Evolutionary conservation across 2,329 filamentous ascomycete genomes (phyloP).

Genomic region (Sporothrix brasiliensis): DNA sequence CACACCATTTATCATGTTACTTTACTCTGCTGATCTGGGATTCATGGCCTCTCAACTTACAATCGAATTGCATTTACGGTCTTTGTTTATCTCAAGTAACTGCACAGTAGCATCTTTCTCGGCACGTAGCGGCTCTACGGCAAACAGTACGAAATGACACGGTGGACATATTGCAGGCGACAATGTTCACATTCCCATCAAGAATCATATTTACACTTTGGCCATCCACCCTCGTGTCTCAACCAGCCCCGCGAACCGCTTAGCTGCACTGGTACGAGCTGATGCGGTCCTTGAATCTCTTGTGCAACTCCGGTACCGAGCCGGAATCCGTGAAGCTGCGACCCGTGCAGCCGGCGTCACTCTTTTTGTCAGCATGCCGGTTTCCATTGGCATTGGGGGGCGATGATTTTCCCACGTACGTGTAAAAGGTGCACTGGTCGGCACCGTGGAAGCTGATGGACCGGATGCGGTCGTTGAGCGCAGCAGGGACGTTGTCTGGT

Average conservation of each 20-base stretch:
- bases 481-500: background rate
- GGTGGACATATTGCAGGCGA: too few species aligned
- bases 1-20: background rate
- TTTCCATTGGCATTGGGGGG: too few species aligned
- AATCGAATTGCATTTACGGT: background rate
- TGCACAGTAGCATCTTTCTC: too few species aligned
- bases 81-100: background rate
- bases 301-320: slow-evolving; percentile 1
- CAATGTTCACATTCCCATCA: too few species aligned
- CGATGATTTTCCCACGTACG: background rate
- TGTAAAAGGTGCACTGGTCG: slow-evolving; percentile 24
- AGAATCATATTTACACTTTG: background rate
- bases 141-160: too few species aligned
- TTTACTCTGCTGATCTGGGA: background rate
- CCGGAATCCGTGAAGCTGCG: slow-evolving; percentile 9
- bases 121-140: background rate
- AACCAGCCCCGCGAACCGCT: background rate
- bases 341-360: background rate
- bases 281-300: background rate
- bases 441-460: slow-evolving; percentile 20
- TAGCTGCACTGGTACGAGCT: slow-evolving; percentile 8
- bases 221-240: background rate
- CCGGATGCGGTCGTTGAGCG: slow-evolving; percentile 11
- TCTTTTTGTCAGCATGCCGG: background rate
- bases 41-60: background rate